Base-by-base conservation (phyloP, 306 rosid species). In the Pterocarpus santalinus region DNA sequence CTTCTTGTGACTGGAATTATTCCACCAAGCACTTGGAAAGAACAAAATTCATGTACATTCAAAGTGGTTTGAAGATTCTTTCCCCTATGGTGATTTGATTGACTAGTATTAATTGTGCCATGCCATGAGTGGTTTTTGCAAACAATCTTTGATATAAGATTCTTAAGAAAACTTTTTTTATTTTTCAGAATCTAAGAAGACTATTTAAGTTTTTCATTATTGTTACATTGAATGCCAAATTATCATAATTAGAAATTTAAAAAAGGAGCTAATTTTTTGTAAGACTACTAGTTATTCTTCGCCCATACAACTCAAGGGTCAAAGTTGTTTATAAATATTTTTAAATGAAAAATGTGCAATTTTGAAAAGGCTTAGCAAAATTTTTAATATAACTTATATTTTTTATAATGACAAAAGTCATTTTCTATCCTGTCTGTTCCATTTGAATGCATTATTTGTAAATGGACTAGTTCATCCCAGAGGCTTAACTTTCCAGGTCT, bases 21-120 rank as follows among this genome's bases (percentile, higher is more conserved):
- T 74, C 78, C 81, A 61, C 47, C 86, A 43, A 79, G 81, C 63
- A 67, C 68, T 78, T 73, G 9, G 60, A 73, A 70, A 56, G 43
- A 53, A 56, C 44, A 68, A 73, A 67, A 9, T 47, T 78, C 15
- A 64, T 72, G 72, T 15, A 17, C 60, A 41, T 83, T 78, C 58
- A 72, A 53, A 78, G 66, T 56, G 46, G 58, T 36, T 56, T 78
- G 28, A 72, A 78, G 83, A 78, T 79, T 84, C 84, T 84, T 67
- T 73, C 77, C 22, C 36, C 38, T 73, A 35, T 66, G 55, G 5
- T 75, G 57, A 72, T 33, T 70, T 71, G 12, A 71, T 83, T 62
- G 47, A 82, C 47, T 63, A 61, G 53, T 56, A 44, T 38, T 43
- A 43, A 43, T 43, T 41, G 8, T 5, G 64, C 2, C 52, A 53